Evolutionary conservation across 2,329 filamentous ascomycete genomes (phyloP).

Genomic region (Plectosphaerella cucumerina): DNA sequence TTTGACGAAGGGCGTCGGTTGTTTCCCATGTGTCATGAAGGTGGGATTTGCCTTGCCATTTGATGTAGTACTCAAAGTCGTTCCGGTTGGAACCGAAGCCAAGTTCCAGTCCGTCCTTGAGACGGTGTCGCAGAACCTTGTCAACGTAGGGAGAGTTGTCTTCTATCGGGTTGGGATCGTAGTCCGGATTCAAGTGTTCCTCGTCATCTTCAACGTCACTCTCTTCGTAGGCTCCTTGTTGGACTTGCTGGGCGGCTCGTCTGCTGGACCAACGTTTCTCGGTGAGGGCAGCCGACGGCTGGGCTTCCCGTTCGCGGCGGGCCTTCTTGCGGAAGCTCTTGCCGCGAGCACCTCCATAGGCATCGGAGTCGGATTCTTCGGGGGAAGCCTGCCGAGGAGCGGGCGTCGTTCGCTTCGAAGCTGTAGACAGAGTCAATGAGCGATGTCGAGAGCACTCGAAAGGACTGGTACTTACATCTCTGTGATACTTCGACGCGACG

Average conservation of each 20-base stretch:
- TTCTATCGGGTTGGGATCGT: constrained; percentile 64
- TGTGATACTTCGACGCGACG: constrained; percentile 63
- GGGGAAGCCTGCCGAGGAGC: constrained; percentile 43
- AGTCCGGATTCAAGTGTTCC: constrained; percentile 52
- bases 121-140: constrained; percentile 80
- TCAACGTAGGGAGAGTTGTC: constrained; percentile 85
- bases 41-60: constrained; percentile 95
- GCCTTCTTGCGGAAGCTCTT: constrained; percentile 72
- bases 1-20: constrained; percentile 67
- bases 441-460: background rate
- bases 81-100: constrained; percentile 56
- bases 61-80: constrained; percentile 89
- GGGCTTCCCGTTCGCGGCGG: constrained; percentile 65
- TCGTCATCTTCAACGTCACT: constrained; percentile 64
- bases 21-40: constrained; percentile 95
- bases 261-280: constrained; percentile 92
- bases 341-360: constrained; percentile 72
- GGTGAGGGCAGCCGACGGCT: constrained; percentile 61
- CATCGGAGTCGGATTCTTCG: constrained; percentile 66
- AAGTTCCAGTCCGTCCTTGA: constrained; percentile 63
- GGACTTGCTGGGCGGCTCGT: constrained; percentile 72
- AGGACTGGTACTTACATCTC: constrained; percentile 46
- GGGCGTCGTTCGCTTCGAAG: constrained; percentile 58
- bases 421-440: constrained; percentile 27
- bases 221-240: constrained; percentile 60